Conservation (phyloP, 2,329 filamentous ascomycete species). For the Neopestalotiopsis rosae region DNA sequence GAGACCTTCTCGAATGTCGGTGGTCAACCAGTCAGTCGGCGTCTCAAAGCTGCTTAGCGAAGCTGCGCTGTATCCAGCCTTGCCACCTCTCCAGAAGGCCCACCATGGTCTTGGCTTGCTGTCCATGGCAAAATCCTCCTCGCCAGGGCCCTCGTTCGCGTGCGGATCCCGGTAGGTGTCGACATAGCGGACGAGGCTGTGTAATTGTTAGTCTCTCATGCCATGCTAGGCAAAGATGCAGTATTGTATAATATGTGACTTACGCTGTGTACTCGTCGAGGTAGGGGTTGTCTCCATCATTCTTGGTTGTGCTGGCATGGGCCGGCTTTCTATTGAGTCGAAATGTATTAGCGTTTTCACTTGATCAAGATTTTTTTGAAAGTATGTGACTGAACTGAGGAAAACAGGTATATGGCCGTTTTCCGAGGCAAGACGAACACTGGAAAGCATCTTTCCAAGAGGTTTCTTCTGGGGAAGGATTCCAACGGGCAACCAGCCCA, state of each 20-base stretch:
- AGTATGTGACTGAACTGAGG: no score
- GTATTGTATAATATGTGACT: not conserved
- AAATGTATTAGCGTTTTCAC: no score
- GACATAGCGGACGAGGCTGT: conserved; percentile 39
- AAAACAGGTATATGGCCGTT: no score
- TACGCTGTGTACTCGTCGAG: conserved; percentile 40
- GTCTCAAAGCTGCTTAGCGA: conserved; percentile 45
- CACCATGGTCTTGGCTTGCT: conserved; percentile 39
- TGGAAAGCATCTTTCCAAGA: no score
- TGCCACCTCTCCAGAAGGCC: conserved; percentile 41
- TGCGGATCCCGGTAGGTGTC: conserved; percentile 43
- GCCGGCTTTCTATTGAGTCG: not conserved
- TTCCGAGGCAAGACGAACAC: no score
- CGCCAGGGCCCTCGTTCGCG: conserved; percentile 31
- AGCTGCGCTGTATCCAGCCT: conserved; percentile 29
- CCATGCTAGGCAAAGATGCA: not conserved
- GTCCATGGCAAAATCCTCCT: conserved; percentile 33
- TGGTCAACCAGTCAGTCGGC: conserved; percentile 73
- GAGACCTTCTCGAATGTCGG: conserved; percentile 71
- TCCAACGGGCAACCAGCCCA: no score
- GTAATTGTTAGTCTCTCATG: conserved; percentile 18
- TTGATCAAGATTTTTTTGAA: no score
- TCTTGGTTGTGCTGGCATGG: conserved; percentile 20
- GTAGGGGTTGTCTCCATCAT: conserved; percentile 36
- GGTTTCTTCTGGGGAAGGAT: no score